Conservation (phyloP, 768 basidiomycete genomes). For the Hygrophoropsis aurantiaca region DNA sequence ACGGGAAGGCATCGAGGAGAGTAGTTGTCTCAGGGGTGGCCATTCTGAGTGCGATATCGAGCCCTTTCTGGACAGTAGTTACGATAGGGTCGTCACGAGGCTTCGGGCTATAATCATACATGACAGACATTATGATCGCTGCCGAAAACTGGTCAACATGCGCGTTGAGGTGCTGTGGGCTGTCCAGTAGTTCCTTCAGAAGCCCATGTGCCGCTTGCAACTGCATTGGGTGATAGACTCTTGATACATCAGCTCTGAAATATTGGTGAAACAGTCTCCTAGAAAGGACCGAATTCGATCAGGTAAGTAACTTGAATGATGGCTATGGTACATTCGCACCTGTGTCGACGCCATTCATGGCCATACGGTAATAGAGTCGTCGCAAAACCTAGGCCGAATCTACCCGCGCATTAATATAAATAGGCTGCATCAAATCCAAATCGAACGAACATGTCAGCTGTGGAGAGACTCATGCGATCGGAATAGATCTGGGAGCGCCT, state of each 20-base stretch:
- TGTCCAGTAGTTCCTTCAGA: constrained; percentile 2
- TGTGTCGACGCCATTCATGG: constrained; percentile 15
- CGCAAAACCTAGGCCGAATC: constrained; percentile 16
- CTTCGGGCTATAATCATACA: constrained; percentile 5
- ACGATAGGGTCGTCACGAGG: constrained; percentile 3
- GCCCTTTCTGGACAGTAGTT: background rate
- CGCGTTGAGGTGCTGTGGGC: constrained; percentile 1
- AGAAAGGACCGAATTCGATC: no score
- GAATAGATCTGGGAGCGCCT: constrained; percentile 38
- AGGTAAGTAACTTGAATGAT: no score
- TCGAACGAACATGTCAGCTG: constrained; percentile 20
- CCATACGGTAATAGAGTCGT: constrained; percentile 18
- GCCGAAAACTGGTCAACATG: constrained; percentile 6
- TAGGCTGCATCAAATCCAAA: no score
- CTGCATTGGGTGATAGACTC: constrained; percentile 8
- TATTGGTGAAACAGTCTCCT: constrained; percentile 19
- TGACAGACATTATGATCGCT: constrained; percentile 22
- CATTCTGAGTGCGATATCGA: background rate
- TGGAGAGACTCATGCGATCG: constrained; percentile 43
- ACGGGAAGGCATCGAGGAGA: constrained; percentile 7
- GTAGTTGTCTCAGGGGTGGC: constrained; percentile 3
- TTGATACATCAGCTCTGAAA: constrained; percentile 9
- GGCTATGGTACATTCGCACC: no score
- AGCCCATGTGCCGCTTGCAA: constrained; percentile 9
- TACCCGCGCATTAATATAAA: background rate